Evolutionary conservation across 768 basidiomycete genomes (phyloP).

Genomic region (Tricholoma terreum): DNA sequence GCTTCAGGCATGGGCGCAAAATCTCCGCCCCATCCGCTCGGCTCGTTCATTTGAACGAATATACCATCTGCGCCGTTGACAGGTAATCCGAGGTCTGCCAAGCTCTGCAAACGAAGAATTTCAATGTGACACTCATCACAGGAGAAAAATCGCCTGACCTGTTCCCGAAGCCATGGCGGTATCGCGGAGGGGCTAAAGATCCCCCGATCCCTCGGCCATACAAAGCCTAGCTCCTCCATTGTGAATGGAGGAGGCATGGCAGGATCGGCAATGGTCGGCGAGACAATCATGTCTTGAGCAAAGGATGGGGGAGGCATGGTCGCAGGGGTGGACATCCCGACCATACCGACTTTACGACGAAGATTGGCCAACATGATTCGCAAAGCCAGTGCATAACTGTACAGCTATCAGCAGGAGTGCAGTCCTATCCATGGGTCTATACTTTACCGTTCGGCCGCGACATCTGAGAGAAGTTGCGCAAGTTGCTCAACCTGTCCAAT

Average conservation of each 20-base stretch:
- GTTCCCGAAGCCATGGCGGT: constrained; percentile 91
- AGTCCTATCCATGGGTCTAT: background rate
- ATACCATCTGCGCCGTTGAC: constrained; percentile 89
- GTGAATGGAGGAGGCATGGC: constrained; percentile 63
- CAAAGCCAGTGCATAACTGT: constrained; percentile 83
- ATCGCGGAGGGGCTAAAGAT: constrained; percentile 78
- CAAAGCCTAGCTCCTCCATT: constrained; percentile 82
- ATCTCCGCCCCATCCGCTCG: constrained; percentile 75
- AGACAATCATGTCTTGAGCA: constrained; percentile 57
- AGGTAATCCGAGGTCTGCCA: constrained; percentile 89
- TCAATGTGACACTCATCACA: background rate
- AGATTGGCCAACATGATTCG: constrained; percentile 93
- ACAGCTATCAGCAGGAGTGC: background rate
- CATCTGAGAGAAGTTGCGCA: constrained; percentile 85
- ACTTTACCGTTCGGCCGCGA: constrained; percentile 82
- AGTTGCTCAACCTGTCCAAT: constrained; percentile 87
- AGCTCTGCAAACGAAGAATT: constrained; percentile 47
- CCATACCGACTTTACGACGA: constrained; percentile 80
- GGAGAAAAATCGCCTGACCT: constrained; percentile 46
- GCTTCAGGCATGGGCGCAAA: constrained; percentile 77
- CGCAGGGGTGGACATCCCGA: constrained; percentile 44
- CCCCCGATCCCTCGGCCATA: constrained; percentile 61
- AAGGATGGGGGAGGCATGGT: constrained; percentile 51
- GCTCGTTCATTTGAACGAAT: constrained; percentile 70
- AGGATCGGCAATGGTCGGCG: constrained; percentile 55